A percentile compares a stretch with the other conserved stretches of the same genome.
Evolutionary conservation across 129 eudicot genomes (phyloP).

Genomic region (Logfia minima): DNA sequence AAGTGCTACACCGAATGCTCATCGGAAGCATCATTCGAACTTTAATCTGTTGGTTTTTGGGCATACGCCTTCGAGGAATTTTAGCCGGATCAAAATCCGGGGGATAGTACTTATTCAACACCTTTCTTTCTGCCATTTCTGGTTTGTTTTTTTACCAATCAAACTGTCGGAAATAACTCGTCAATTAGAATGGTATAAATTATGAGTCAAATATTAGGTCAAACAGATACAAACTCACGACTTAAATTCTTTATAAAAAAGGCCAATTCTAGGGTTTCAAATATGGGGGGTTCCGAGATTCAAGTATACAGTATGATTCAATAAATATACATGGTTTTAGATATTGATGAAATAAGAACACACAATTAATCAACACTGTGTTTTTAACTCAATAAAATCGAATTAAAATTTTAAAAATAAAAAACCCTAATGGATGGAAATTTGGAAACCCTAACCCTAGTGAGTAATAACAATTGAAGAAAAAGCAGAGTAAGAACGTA

Average conservation of each 20-base stretch:
- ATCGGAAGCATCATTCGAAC: slow-evolving; percentile 93
- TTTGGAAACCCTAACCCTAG: neutral
- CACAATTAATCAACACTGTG: too few relatives aligned
- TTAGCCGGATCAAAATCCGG: slow-evolving; percentile 88
- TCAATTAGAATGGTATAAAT: too few relatives aligned
- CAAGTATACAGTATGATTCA: neutral
- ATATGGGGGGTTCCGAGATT: neutral
- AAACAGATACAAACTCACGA: neutral
- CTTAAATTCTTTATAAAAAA: too few relatives aligned
- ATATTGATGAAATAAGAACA: neutral
- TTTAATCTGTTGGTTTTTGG: slow-evolving; percentile 69
- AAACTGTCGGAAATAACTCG: neutral
- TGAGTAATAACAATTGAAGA: neutral
- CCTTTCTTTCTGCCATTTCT: slow-evolving; percentile 78
- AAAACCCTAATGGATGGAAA: neutral
- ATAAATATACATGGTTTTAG: neutral
- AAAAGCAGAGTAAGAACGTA: neutral
- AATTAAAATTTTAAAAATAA: too few relatives aligned
- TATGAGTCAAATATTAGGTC: neutral
- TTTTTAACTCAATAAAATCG: neutral
- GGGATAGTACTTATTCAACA: slow-evolving; percentile 76
- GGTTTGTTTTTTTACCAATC: slow-evolving; percentile 20
- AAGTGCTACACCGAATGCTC: slow-evolving; percentile 69
- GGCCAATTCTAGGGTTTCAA: neutral
- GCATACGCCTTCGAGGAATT: slow-evolving; percentile 66